phyloP scores from a whole-genome alignment of 2,329 filamentous ascomycete species.

The Gaeumannomyces tritici region DNA sequence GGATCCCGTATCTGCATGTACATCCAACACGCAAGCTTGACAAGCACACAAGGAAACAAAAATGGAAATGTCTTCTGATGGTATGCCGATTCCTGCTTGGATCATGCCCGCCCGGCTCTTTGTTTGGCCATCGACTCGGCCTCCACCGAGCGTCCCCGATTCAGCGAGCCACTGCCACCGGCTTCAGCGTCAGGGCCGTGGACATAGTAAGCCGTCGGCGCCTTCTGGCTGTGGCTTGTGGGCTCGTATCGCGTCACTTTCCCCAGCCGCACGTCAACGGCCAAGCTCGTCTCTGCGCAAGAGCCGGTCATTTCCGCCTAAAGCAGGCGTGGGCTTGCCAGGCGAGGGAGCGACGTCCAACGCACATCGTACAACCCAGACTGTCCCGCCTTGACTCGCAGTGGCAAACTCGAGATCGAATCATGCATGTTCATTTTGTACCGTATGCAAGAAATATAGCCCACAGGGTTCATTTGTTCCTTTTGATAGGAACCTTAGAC shows the following conservation, averaged over 20 bases:
- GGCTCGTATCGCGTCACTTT: neutral
- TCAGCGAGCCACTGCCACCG: neutral
- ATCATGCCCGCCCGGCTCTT: neutral
- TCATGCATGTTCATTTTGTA: neutral
- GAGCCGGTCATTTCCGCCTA: neutral
- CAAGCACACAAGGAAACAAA: neutral
- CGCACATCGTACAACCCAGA: too few relatives aligned
- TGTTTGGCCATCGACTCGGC: neutral
- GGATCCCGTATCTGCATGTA: neutral
- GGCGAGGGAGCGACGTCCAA: too few relatives aligned
- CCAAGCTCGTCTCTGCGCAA: too few relatives aligned
- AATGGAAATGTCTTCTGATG: neutral
- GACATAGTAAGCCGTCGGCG: neutral
- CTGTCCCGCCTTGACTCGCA: neutral
- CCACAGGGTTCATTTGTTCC: neutral
- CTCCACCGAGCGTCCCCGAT: neutral
- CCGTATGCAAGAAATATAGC: too few relatives aligned
- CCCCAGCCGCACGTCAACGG: neutral
- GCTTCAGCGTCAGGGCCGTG: too few relatives aligned
- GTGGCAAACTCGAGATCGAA: neutral
- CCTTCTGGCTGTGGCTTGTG: too few relatives aligned
- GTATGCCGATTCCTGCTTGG: neutral
- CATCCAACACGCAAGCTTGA: neutral
- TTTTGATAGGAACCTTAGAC: neutral
- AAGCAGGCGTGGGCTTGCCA: neutral